Percentiles rank a stretch among this genome's conserved stretches.
These are phyloP conservation scores for Paxillus ammoniavirescens DNA, from an alignment of 768 basidiomycete genomes.

Conservation along the genomic window DNA sequence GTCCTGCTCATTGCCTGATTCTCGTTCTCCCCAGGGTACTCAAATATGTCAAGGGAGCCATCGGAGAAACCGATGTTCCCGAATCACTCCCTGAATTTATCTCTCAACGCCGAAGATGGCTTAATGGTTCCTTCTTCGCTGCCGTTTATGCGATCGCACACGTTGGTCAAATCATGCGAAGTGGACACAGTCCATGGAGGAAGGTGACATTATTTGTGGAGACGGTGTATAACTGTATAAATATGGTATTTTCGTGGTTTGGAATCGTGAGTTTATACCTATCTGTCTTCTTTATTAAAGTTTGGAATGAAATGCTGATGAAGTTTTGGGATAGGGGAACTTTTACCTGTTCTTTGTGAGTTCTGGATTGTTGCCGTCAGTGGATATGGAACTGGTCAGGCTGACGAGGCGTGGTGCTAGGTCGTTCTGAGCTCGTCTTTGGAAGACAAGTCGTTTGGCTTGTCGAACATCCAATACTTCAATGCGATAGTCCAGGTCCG, in stretches of 20 bases:
- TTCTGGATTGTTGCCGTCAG: not conserved
- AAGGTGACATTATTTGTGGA: conserved; percentile 77
- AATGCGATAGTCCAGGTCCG: conserved; percentile 75
- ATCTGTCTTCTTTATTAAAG: not conserved
- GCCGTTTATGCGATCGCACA: conserved; percentile 93
- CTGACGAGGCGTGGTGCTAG: conserved; percentile 35
- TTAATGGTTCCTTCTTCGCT: conserved; percentile 94
- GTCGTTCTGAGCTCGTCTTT: conserved; percentile 86
- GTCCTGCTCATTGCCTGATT: not conserved
- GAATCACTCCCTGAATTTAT: conserved; percentile 94
- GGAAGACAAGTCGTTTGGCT: conserved; percentile 67
- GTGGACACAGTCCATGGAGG: conserved; percentile 65
- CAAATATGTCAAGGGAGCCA: conserved; percentile 92
- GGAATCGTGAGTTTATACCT: conserved; percentile 58
- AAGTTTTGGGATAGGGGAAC: conserved; percentile 61
- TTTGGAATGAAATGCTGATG: not conserved
- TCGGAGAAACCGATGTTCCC: conserved; percentile 93
- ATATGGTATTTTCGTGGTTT: conserved; percentile 92
- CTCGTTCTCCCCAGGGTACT: conserved; percentile 65
- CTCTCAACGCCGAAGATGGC: conserved; percentile 84
- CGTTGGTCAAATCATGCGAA: conserved; percentile 34
- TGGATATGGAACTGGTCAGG: not conserved
- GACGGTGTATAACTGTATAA: conserved; percentile 83
- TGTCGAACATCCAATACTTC: conserved; percentile 65
- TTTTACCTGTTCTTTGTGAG: conserved; percentile 93